These are phyloP conservation scores for Sporobolus alterniflorus DNA, from an alignment of 202 grass and related monocot species.

Conservation along the genomic window DNA sequence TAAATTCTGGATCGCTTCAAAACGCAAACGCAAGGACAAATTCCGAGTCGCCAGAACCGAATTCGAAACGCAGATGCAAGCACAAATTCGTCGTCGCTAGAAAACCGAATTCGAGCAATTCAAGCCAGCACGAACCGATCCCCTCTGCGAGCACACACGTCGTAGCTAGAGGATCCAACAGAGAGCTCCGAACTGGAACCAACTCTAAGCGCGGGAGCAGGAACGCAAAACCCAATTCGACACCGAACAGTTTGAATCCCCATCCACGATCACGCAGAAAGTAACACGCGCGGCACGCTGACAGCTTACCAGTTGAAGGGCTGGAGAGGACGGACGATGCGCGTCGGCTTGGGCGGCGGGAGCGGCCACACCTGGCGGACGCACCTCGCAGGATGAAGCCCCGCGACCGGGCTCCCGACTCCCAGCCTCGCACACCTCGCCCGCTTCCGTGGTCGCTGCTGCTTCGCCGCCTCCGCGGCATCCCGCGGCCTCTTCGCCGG, in stretches of 20 bases:
- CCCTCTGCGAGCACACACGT: neutral
- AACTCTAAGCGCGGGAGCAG: neutral
- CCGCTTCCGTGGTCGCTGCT: constrained; percentile 28
- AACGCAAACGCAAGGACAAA: neutral
- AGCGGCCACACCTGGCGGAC: constrained; percentile 9
- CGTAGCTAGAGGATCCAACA: constrained; percentile 1
- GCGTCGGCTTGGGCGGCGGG: constrained; percentile 46
- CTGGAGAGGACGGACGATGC: constrained; percentile 46
- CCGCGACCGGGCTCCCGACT: constrained; percentile 33
- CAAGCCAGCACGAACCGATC: constrained; percentile 13
- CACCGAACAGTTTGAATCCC: constrained; percentile 8
- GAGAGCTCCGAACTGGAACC: neutral
- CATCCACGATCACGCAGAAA: constrained; percentile 20
- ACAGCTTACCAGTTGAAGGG: constrained; percentile 70
- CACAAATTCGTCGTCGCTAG: neutral
- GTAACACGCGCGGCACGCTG: neutral
- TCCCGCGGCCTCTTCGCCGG: constrained; percentile 1
- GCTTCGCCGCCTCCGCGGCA: neutral
- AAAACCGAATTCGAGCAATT: neutral
- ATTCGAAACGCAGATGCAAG: neutral
- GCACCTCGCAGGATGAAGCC: constrained; percentile 40
- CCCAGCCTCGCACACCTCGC: neutral
- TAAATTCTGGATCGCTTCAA: neutral
- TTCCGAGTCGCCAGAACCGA: neutral
- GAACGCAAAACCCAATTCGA: neutral